Base-by-base conservation (phyloP, 1,139 yeast species). In the Citeromyces siamensis region DNA sequence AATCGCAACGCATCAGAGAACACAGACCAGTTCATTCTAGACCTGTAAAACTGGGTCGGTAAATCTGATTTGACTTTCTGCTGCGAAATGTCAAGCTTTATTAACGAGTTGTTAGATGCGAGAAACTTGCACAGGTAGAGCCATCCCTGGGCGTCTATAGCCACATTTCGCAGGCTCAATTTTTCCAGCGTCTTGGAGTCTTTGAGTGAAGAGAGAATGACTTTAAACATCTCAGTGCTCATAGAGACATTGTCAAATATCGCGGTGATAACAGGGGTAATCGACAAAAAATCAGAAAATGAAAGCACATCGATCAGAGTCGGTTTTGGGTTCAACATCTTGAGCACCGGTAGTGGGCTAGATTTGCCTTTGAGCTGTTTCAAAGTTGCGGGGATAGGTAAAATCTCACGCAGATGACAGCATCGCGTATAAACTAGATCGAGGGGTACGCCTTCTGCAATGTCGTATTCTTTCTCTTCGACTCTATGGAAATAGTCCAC, bases 271-370 rank as follows among this genome's bases (percentile, higher is more conserved):
- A 88, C 77, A 1, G 95, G 94, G 0, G 84, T 82, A 33, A 85
- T 79, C 1, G 94, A 72, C 38, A 88, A 64, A 50, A 88, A 88
- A 55, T 88, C 97, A 42, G 88, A 71, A 53, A 88, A 85, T 3
- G 96, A 83, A 40, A 85, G 66, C 6, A 86, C 73, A 58, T 88
- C 97, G 47, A 88, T 84, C 45, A 86, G 59, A 0, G 97, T 86
- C 2, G 97, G 97, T 44, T 78, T 75, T 6, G 96, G 95, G 54
- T 88, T 88, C 49, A 86, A 65, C 57, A 88, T 67, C 49, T 84
- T 81, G 43, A 88, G 60, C 6, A 78, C 78, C 40, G 79, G 82
- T 36, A 88, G 60, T 2, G 95, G 95, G 33, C 77, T 70, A 1
- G 75, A 56, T 49, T 83, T 83, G 42, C 76, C 76, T 50, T 80